Conservation (phyloP, 192 early-diverging fungal species). For the Thoreauomyces humboldtii region DNA sequence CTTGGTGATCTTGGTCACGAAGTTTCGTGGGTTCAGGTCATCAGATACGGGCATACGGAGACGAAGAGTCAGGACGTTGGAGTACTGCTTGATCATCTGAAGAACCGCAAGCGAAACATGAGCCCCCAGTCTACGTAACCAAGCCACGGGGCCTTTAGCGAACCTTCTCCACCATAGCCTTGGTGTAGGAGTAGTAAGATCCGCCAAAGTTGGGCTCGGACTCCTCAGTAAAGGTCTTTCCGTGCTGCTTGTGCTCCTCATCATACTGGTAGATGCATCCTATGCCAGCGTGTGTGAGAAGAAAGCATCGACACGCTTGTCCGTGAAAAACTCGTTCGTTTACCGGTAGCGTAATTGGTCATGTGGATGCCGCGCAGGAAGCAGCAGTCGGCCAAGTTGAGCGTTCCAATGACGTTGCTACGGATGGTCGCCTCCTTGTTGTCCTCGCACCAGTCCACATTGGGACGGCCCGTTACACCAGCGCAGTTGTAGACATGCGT, state of each 20-base stretch:
- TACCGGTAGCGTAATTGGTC: slow-evolving; percentile 32
- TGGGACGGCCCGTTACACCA: slow-evolving; percentile 33
- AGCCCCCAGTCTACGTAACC: not conserved
- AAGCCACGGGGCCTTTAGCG: not conserved
- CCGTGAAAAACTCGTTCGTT: not conserved
- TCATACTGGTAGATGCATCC: slow-evolving; percentile 32
- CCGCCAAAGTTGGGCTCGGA: slow-evolving; percentile 30
- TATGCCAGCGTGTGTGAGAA: not conserved
- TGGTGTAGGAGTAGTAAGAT: slow-evolving; percentile 31
- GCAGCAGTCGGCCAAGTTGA: slow-evolving; percentile 30
- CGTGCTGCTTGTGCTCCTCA: slow-evolving; percentile 10
- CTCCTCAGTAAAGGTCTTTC: slow-evolving; percentile 17
- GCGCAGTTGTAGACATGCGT: slow-evolving; percentile 32
- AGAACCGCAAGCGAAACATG: not conserved
- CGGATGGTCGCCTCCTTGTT: slow-evolving; percentile 34
- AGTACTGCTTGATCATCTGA: slow-evolving; percentile 20
- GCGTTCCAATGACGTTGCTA: slow-evolving; percentile 29
- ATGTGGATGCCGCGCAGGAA: slow-evolving; percentile 29
- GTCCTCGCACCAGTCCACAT: slow-evolving; percentile 38
- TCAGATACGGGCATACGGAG: slow-evolving; percentile 36
- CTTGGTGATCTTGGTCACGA: slow-evolving; percentile 33
- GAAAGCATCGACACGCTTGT: too few species aligned
- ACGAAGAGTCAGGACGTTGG: slow-evolving; percentile 26
- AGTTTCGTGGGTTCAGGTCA: slow-evolving; percentile 31
- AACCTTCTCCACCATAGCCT: slow-evolving; percentile 27